Conservation (phyloP, 306 rosid species). For the Cajanus cajan region DNA sequence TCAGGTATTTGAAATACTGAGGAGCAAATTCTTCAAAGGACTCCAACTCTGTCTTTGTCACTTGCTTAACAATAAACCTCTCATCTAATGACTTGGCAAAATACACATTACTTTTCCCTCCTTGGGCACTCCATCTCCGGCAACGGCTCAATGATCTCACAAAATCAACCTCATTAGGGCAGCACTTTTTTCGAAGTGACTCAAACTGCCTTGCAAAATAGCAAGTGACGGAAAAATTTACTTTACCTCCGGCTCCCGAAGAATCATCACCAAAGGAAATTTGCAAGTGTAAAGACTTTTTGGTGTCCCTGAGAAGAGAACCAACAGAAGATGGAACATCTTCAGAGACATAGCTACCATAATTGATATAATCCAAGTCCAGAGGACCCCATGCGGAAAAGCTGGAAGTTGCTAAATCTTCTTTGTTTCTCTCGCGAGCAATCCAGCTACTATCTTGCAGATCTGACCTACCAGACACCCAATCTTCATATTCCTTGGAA, state of each 20-base stretch:
- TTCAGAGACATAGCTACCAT: conserved; percentile 75
- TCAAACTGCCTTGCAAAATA: conserved; percentile 90
- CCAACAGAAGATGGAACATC: conserved; percentile 69
- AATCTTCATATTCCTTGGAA: conserved; percentile 73
- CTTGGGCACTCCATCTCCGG: conserved; percentile 93
- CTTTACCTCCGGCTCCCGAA: conserved; percentile 62
- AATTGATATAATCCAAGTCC: conserved; percentile 75
- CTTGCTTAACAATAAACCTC: conserved; percentile 90
- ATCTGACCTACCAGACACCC: conserved; percentile 65
- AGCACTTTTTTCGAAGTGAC: conserved; percentile 79
- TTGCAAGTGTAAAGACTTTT: conserved; percentile 69
- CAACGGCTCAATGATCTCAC: conserved; percentile 91
- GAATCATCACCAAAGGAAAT: conserved; percentile 79
- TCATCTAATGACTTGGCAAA: conserved; percentile 96
- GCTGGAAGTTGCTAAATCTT: conserved; percentile 58
- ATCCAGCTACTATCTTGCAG: conserved; percentile 52
- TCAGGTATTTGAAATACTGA: conserved; percentile 81
- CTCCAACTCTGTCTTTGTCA: conserved; percentile 88
- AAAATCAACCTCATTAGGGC: conserved; percentile 80
- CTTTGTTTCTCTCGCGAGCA: conserved; percentile 44
- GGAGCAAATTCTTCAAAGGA: conserved; percentile 90
- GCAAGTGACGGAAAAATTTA: conserved; percentile 89
- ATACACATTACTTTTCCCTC: conserved; percentile 97
- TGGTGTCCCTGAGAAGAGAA: conserved; percentile 61
- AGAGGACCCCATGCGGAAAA: conserved; percentile 74